Evolutionary conservation across 1,139 yeast genomes (phyloP).

Genomic region (Suhomyces anneliseae): DNA sequence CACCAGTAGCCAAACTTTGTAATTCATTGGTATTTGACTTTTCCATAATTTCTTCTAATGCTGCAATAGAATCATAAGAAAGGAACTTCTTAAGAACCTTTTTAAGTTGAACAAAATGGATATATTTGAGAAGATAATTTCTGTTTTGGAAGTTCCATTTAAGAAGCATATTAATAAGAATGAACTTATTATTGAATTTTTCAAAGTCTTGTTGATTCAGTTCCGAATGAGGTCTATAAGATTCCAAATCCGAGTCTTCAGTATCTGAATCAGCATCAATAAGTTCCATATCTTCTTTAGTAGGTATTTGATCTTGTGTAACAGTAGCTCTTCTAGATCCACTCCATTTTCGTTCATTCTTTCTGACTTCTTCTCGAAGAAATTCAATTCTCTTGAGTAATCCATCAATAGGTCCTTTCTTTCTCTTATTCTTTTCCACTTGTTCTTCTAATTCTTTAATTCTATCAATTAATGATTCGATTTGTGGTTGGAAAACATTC

Average conservation of each 20-base stretch:
- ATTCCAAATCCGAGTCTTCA: not conserved
- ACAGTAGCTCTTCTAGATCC: conserved; percentile 1
- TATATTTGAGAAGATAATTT: conserved; percentile 36
- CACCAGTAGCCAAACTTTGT: conserved; percentile 5
- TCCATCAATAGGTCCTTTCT: conserved; percentile 11
- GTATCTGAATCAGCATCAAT: not conserved
- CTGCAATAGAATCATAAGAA: conserved; percentile 39
- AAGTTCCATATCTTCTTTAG: not conserved
- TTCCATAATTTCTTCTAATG: conserved; percentile 37
- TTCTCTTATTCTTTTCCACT: conserved; percentile 16
- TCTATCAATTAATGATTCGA: conserved; percentile 28
- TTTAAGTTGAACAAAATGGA: conserved; percentile 40
- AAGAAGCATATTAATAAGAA: conserved; percentile 40
- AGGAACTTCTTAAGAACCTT: conserved; percentile 31
- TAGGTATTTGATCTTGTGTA: not conserved
- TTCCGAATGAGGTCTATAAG: not conserved
- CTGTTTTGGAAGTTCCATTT: conserved; percentile 46
- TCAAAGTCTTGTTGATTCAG: not conserved
- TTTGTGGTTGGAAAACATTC: conserved; percentile 31
- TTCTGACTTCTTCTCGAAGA: conserved; percentile 25
- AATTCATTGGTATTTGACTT: conserved; percentile 5
- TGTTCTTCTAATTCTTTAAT: conserved; percentile 28
- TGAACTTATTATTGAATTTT: conserved; percentile 41
- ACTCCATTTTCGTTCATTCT: conserved; percentile 11
- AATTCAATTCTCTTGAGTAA: conserved; percentile 23